Percentiles rank a stretch among this genome's conserved stretches.
phyloP scores from a whole-genome alignment of 768 basidiomycete species.

The Pluteus cervinus region DNA sequence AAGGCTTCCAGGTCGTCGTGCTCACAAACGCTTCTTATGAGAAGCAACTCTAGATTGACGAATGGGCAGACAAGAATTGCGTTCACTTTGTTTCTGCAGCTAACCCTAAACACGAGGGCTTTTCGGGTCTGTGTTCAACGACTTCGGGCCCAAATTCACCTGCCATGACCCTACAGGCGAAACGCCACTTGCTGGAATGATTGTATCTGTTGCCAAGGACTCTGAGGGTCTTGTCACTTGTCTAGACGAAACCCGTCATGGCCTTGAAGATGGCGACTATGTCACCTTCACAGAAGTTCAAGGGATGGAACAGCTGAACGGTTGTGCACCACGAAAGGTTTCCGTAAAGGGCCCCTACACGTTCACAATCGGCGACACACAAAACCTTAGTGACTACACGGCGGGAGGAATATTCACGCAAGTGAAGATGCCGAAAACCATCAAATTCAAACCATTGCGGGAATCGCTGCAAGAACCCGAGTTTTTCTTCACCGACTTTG shows the following conservation, averaged over 20 bases:
- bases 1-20: slow-evolving; percentile 90
- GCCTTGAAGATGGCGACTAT: slow-evolving; percentile 97
- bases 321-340: slow-evolving; percentile 86
- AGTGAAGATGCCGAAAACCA: slow-evolving; percentile 97
- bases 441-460: slow-evolving; percentile 91
- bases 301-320: slow-evolving; percentile 90
- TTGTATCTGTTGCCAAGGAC: slow-evolving; percentile 89
- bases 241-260: slow-evolving; percentile 94
- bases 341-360: slow-evolving; percentile 97
- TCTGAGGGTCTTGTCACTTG: slow-evolving; percentile 92
- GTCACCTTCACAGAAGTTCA: slow-evolving; percentile 96
- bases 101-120: slow-evolving; percentile 90
- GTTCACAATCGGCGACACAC: slow-evolving; percentile 92
- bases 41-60: slow-evolving; percentile 92
- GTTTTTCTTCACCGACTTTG: slow-evolving; percentile 92
- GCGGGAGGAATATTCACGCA: slow-evolving; percentile 94
- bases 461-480: slow-evolving; percentile 82
- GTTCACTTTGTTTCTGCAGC: slow-evolving; percentile 89
- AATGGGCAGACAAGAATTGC: slow-evolving; percentile 87
- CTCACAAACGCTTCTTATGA: slow-evolving; percentile 70
- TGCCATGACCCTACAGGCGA: slow-evolving; percentile 99
- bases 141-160: slow-evolving; percentile 92
- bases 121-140: slow-evolving; percentile 96
- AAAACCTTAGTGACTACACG: slow-evolving; percentile 68
- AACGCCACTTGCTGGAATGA: slow-evolving; percentile 89